These are phyloP conservation scores for Metschnikowia santaceciliae DNA, from an alignment of 805 yeast genomes.

Conservation along the genomic window DNA sequence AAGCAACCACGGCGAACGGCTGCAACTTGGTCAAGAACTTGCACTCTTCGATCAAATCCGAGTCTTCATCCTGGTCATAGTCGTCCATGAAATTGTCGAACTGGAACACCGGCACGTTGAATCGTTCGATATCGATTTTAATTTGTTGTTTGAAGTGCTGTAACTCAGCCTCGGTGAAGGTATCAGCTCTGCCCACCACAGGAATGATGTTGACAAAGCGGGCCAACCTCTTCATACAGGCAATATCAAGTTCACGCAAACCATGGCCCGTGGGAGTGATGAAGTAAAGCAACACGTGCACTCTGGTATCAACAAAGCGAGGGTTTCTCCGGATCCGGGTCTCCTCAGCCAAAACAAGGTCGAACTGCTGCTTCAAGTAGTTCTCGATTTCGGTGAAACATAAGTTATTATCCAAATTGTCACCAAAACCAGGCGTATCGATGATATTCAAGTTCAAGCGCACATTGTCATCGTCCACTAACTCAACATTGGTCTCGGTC, in stretches of 20 bases:
- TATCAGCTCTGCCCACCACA: conserved; percentile 75
- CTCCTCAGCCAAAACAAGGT: conserved; percentile 77
- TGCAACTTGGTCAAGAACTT: conserved; percentile 57
- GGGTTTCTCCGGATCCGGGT: conserved; percentile 85
- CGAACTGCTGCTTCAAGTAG: conserved; percentile 74
- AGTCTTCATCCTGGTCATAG: conserved; percentile 70
- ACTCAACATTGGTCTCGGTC: conserved; percentile 60
- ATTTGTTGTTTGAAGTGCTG: conserved; percentile 56
- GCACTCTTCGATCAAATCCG: conserved; percentile 69
- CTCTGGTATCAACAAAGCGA: conserved; percentile 70
- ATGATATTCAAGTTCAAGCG: conserved; percentile 56
- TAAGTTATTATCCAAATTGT: conserved; percentile 63
- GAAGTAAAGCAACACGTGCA: conserved; percentile 74
- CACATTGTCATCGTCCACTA: conserved; percentile 55
- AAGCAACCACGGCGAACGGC: conserved; percentile 71
- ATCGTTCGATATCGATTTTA: conserved; percentile 58
- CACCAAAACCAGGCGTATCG: conserved; percentile 78
- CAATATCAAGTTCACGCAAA: conserved; percentile 68
- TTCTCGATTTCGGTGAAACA: conserved; percentile 64
- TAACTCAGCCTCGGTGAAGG: conserved; percentile 66
- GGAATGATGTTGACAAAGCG: conserved; percentile 80
- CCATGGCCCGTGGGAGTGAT: conserved; percentile 80
- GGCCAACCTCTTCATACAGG: conserved; percentile 64
- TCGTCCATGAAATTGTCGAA: conserved; percentile 50
- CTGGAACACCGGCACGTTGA: conserved; percentile 71